Percentiles rank a stretch among this genome's conserved stretches.
Conservation (phyloP, 805 yeast species). For the Torulaspora microellipsoides region DNA sequence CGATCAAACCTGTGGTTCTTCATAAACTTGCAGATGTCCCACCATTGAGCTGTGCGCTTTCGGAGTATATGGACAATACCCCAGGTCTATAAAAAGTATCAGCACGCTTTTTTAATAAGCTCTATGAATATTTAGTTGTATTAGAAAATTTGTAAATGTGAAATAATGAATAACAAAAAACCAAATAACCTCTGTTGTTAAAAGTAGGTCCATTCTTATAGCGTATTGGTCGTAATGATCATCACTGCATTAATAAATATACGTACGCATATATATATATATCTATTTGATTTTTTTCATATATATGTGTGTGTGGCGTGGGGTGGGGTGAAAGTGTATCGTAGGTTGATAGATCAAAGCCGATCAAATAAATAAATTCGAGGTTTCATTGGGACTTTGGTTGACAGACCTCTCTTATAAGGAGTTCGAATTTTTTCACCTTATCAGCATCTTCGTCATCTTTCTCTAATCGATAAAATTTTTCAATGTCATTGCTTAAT, state of each 20-base stretch:
- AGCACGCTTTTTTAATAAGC: too few relatives aligned
- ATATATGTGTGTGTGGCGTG: too few relatives aligned
- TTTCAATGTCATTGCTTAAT: constrained; percentile 11
- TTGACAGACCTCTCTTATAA: constrained; percentile 8
- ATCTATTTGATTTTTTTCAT: too few relatives aligned
- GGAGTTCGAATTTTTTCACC: constrained; percentile 13
- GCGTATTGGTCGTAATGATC: background rate
- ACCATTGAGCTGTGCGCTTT: constrained; percentile 28
- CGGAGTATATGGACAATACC: constrained; percentile 33
- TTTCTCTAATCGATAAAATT: constrained; percentile 11
- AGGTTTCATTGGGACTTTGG: too few relatives aligned
- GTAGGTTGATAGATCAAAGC: too few relatives aligned
- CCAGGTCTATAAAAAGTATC: constrained; percentile 14
- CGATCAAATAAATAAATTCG: too few relatives aligned
- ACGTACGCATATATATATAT: background rate
- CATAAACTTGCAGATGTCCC: constrained; percentile 33
- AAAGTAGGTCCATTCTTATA: too few relatives aligned
- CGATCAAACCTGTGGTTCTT: constrained; percentile 28
- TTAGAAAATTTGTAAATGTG: too few relatives aligned
- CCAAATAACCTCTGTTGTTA: too few relatives aligned
- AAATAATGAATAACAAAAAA: too few relatives aligned
- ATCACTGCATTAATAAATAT: constrained; percentile 3
- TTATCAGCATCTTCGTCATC: constrained; percentile 17
- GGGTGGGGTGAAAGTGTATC: too few relatives aligned
- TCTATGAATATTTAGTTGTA: too few relatives aligned